Evolutionary conservation across 1,284 basidiomycete genomes (phyloP), one percentile per base, ranked within the genome.

Genomic region (Melampsora allii-populina): DNA sequence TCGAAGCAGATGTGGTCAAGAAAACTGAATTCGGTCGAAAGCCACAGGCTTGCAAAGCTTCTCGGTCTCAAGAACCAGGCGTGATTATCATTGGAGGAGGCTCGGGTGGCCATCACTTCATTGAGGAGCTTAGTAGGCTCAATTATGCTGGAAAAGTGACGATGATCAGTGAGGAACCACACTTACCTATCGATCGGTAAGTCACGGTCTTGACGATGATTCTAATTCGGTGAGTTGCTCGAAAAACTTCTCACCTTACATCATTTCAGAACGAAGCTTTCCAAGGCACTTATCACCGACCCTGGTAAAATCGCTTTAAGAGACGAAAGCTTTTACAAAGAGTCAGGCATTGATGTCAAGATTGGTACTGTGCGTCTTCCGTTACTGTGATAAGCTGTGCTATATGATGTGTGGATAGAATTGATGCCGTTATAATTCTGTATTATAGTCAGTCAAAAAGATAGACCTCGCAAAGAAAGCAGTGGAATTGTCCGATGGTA

Each of bases 31-130:
- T 53, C 60, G 67, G 67, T 19, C 58, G 67, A n/a, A 61, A 46
- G 9, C 67, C 67, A 9, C 42, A 29, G 9, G 61, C 45, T 5
- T 71, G 67, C 21, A 17, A n/a, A 21, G 46, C 12, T 29, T 21
- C 27, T 24, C 33, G 27, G 21, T 29, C 19, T 45, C 24, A 45
- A 14, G 61, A 29, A 66, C 85, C 85, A 66, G 88, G 89, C 17
- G 88, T 92, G 21, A 88, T 97, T 33, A 91, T 97, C 75, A 86
- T 96, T 56, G 92, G 84, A 29, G 93, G 93, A 58, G 93, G 93
- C 24, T 87, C 90, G 27, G 93, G 88, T 64, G 87, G 88, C 21
- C 88, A 91, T 80, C 86, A 91, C 77, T 86, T 88, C 7, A 85
- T 94, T 66, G 92, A 95, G 81, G 90, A 89, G 80, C 83, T 96